phyloP scores from a whole-genome alignment of 805 yeast species.

The Zygosaccharomyces lentus region DNA sequence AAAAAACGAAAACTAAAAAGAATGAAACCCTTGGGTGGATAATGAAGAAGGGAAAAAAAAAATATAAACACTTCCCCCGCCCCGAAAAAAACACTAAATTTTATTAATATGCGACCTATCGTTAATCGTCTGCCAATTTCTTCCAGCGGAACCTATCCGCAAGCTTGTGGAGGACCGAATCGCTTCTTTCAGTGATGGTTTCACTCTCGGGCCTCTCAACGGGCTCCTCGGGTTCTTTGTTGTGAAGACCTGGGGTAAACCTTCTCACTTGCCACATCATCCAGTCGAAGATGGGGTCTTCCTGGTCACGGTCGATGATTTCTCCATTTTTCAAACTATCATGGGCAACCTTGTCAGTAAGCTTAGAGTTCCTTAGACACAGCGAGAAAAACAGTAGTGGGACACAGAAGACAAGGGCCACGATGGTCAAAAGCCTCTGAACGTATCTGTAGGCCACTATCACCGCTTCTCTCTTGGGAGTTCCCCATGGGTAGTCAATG shows the following conservation, averaged over 20 bases:
- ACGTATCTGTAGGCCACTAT: conserved; percentile 55
- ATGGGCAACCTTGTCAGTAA: conserved; percentile 28
- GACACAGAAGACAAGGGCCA: conserved; percentile 31
- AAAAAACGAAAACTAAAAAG: neutral
- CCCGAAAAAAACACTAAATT: too few relatives aligned
- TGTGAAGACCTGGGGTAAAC: neutral
- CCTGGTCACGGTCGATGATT: conserved; percentile 16
- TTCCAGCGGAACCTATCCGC: neutral
- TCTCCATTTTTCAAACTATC: conserved; percentile 29
- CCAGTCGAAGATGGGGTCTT: conserved; percentile 25
- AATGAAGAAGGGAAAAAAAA: neutral
- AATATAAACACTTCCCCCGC: neutral
- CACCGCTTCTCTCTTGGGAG: conserved; percentile 54
- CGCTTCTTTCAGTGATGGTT: neutral
- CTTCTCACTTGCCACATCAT: conserved; percentile 2
- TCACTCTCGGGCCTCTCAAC: neutral
- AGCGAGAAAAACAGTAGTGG: conserved; percentile 26
- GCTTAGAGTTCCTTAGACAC: conserved; percentile 26
- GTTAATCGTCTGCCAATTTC: neutral
- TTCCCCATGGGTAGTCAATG: conserved; percentile 51
- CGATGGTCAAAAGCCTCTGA: conserved; percentile 54
- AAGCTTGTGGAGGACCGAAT: neutral
- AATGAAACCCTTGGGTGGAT: neutral
- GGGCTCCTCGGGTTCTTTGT: neutral
- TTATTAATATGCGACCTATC: neutral